Evolutionary conservation across 352 stramenopile genomes (phyloP), one percentile per base, ranked within the genome.

Genomic region (Globisporangium uncinulatum): DNA sequence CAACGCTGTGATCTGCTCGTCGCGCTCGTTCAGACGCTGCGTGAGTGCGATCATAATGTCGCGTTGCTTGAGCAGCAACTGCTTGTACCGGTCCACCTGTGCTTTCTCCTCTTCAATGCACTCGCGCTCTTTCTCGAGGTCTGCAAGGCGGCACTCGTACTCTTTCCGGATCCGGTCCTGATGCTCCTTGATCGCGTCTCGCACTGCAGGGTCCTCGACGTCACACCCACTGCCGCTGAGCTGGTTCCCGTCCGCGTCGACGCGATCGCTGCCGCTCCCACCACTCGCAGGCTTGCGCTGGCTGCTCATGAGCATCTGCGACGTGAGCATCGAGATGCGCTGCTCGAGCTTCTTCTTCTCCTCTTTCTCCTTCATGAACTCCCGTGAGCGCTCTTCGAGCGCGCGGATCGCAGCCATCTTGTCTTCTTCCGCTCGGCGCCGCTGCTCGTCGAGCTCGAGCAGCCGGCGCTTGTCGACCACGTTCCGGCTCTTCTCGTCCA

Each of bases 1-100:
- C 0, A 98, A 65, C n/a, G 88, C 88, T 1, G 93, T 92, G 57
- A 98, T 98, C 73, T 98, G 92, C 56, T 98, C 94, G 59, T 98
- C 94, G 9, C 94, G 86, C 54, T 98, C 92, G 56, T 97, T 98
- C 15, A 98, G 65, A 0, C 94, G 73, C 65, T 98, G 94, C 17
- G 94, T 98, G 31, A 98, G 72, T 10, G 92, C 93, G 48, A 98
- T 97, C 92, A 98, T 98, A 41, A 98, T 98, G 64, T 98, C 94
- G 3, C 94, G 79, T 65, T 98, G 93, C 70, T 98, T 98, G 48
- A 98, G 76, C n/a, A 98, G 71, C 15, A 98, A 67, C 54, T 97
- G 91, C 66, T 98, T 98, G 76, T 98, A 98, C 21, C 94, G 76
- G 57, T 98, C 94, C 14, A 98, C 93, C 63, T 98, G 90, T 6